Base-by-base conservation (phyloP, 2,329 filamentous ascomycete genomes). In the Aspergillus persii region DNA sequence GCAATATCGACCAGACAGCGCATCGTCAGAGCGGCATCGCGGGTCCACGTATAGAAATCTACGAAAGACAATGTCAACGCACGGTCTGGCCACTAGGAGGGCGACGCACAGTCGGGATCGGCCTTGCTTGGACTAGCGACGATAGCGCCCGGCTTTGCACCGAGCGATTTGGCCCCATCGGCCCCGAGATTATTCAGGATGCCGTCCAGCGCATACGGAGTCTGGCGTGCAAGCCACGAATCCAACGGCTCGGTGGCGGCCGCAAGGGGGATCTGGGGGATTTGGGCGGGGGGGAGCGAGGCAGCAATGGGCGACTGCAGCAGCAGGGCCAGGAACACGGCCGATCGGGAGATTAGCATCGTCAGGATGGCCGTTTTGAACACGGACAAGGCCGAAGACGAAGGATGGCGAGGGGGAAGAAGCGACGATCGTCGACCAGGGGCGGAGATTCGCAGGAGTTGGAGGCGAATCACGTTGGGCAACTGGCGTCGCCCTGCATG, bases 41-140 rank as follows among this genome's bases (percentile, higher is more conserved):
- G 80, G 1, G 87, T 91, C 90, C 90, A 94, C 1, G 89, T 91
- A 69, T 86, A 93, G 69, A 84, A 92, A 73, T 93, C 89, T 91
- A n/a, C 18, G 18, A 23, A 23, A 23, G 44, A 3, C 15, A 2
- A 26, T 26, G 26, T 27, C 26, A 27, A n/a, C 6, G 2, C 18
- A 41, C 8, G 4, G 18, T 2, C 30, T 31, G n/a, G 2, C 11
- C 47, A 26, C 26, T 11, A 12, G 15, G 23, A 50, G 4, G 23
- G 6, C 12, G 18, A 72, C 79, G 69, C 66, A 84, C 83, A 87
- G 65, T 85, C 74, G 1, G 84, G 84, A 64, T 82, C 72, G 5
- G 31, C 71, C 48, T 76, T 83, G 12, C 81, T 84, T n/a, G 84
- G 84, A 61, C 83, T 85, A 1, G 84, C 84, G 57, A 86, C 72